Evolutionary conservation across 768 basidiomycete species (phyloP).

Genomic region (Pulveroboletus ravenelii): DNA sequence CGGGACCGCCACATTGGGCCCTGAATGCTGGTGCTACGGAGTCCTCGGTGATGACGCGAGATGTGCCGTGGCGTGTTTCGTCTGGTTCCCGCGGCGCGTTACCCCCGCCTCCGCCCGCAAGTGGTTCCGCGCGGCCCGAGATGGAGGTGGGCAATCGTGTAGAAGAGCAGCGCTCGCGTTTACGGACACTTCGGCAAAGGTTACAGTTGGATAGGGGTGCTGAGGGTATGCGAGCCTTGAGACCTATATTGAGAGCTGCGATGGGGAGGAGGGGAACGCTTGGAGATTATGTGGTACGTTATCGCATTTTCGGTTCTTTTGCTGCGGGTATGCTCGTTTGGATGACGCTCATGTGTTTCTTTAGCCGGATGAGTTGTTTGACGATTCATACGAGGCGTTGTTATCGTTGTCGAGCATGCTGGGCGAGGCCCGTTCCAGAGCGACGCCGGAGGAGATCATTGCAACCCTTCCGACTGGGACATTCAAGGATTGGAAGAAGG

Average conservation of each 20-base stretch:
- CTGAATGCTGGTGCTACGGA: conserved; percentile 3
- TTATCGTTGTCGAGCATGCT: conserved; percentile 53
- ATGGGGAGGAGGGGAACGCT: conserved; percentile 24
- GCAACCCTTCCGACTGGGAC: conserved; percentile 52
- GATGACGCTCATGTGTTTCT: conserved; percentile 6
- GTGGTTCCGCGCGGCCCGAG: conserved; percentile 1
- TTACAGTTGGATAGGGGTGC: conserved; percentile 25
- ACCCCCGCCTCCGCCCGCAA: neutral
- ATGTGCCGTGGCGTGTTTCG: conserved; percentile 23
- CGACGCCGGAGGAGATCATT: conserved; percentile 59
- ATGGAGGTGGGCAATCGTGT: conserved; percentile 4
- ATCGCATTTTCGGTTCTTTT: neutral
- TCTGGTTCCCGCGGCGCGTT: conserved; percentile 14
- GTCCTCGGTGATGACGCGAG: conserved; percentile 2
- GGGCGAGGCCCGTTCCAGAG: conserved; percentile 65
- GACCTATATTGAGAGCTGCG: conserved; percentile 23
- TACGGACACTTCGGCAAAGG: conserved; percentile 25
- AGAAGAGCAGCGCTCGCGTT: conserved; percentile 22
- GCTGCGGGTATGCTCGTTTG: neutral
- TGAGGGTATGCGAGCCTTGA: conserved; percentile 18
- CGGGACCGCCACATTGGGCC: conserved; percentile 10
- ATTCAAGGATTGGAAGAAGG: conserved; percentile 65
- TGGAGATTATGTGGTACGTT: conserved; percentile 52
- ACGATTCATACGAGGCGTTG: conserved; percentile 68
- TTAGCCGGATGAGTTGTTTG: conserved; percentile 74